A percentile compares a stretch with the other conserved stretches of the same genome.
Evolutionary conservation across 1,284 basidiomycete genomes (phyloP).

Genomic region (Vanrija pseudolonga): DNA sequence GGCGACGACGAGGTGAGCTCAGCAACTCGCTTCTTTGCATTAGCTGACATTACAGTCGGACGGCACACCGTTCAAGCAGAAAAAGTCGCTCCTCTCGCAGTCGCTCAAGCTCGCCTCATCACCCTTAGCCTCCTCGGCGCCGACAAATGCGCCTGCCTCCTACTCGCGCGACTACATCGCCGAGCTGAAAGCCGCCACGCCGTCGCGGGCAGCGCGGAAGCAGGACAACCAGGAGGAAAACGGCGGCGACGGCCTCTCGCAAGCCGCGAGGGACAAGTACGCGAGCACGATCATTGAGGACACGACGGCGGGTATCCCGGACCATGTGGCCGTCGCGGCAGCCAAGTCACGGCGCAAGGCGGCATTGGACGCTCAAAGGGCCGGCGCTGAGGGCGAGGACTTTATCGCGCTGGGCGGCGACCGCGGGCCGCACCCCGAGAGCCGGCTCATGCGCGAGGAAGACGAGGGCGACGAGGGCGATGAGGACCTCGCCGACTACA

Average conservation of each 20-base stretch:
- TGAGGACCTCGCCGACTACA: slow-evolving; percentile 86
- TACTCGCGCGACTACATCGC: slow-evolving; percentile 77
- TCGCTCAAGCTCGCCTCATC: slow-evolving; percentile 28
- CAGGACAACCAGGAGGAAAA: slow-evolving; percentile 51
- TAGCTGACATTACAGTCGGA: slow-evolving; percentile 13
- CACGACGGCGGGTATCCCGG: slow-evolving; percentile 61
- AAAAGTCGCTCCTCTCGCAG: slow-evolving; percentile 47
- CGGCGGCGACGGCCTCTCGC: slow-evolving; percentile 20
- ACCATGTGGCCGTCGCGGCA: slow-evolving; percentile 67
- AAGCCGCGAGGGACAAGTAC: slow-evolving; percentile 43
- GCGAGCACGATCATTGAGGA: slow-evolving; percentile 44
- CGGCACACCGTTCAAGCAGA: slow-evolving; percentile 40
- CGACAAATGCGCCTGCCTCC: slow-evolving; percentile 43
- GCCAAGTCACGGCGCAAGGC: slow-evolving; percentile 74
- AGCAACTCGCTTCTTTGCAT: background rate
- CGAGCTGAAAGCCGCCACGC: slow-evolving; percentile 77
- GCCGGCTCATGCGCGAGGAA: slow-evolving; percentile 80
- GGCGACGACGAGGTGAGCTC: slow-evolving; percentile 57
- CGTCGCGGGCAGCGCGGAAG: slow-evolving; percentile 54
- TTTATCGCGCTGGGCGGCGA: slow-evolving; percentile 67
- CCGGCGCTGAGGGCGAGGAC: slow-evolving; percentile 58
- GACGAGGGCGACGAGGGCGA: slow-evolving; percentile 90
- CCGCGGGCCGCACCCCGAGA: slow-evolving; percentile 72
- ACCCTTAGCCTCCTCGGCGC: slow-evolving; percentile 12
- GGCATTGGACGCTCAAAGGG: slow-evolving; percentile 53